Percentiles rank a stretch among this genome's conserved stretches.
These are phyloP conservation scores for Rhinocladiella similis DNA, from an alignment of 2,329 filamentous ascomycete species.

Conservation along the genomic window DNA sequence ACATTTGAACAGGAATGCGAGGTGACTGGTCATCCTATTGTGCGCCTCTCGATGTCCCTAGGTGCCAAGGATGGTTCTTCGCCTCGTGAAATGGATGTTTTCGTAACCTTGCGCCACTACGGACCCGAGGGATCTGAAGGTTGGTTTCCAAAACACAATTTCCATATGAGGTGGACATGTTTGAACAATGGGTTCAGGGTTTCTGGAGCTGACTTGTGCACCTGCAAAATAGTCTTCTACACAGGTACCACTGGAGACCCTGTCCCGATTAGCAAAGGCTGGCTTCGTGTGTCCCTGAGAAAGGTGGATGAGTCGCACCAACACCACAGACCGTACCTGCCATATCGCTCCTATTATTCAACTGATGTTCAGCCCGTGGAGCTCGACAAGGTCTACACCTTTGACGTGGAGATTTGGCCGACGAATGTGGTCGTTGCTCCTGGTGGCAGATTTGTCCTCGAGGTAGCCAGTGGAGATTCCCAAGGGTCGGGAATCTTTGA, in stretches of 20 bases:
- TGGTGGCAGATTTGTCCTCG: conserved; percentile 33
- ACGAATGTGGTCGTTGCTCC: conserved; percentile 39
- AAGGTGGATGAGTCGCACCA: conserved; percentile 47
- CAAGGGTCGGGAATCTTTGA: conserved; percentile 51
- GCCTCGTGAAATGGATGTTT: conserved; percentile 42
- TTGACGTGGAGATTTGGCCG: conserved; percentile 48
- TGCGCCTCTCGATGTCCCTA: neutral
- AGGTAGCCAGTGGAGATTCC: conserved; percentile 47
- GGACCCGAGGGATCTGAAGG: conserved; percentile 51
- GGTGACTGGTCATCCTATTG: neutral
- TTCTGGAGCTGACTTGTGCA: too few species aligned
- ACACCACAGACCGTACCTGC: conserved; percentile 47
- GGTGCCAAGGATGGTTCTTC: neutral
- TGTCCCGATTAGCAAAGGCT: conserved; percentile 55
- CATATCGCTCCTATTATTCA: conserved; percentile 53
- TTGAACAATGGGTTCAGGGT: too few species aligned
- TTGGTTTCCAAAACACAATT: too few species aligned
- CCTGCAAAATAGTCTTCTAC: too few species aligned
- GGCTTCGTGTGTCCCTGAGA: conserved; percentile 53
- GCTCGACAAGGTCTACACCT: conserved; percentile 50
- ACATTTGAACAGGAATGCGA: neutral
- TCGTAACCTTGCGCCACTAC: conserved; percentile 56
- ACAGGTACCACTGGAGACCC: conserved; percentile 58
- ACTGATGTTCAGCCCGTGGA: conserved; percentile 50
- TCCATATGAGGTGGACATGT: too few species aligned